phyloP scores from a whole-genome alignment of 1,284 basidiomycete genomes.

The Apiotrichum domesticum region DNA sequence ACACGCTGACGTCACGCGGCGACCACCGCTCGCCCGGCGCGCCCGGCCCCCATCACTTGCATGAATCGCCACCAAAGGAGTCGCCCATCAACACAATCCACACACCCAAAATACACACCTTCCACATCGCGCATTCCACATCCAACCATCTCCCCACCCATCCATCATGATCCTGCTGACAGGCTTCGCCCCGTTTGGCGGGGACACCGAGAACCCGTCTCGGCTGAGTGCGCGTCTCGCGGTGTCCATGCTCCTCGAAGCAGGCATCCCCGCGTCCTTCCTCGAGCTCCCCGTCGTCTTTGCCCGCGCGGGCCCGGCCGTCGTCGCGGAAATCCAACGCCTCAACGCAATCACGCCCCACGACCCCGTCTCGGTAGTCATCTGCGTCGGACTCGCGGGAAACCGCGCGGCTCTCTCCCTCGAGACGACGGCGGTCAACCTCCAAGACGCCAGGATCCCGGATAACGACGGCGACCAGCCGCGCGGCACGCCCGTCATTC shows the following conservation, averaged over 20 bases:
- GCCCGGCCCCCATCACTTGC: no score
- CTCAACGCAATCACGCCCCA: background rate
- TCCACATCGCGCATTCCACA: background rate
- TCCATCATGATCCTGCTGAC: constrained; percentile 11
- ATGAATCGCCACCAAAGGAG: no score
- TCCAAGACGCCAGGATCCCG: constrained; percentile 8
- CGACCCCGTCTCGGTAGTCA: constrained; percentile 7
- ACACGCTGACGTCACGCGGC: no score
- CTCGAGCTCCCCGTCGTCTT: constrained; percentile 17
- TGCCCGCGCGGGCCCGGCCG: constrained; percentile 1
- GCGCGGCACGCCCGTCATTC: constrained; percentile 3
- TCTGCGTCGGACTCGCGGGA: constrained; percentile 12
- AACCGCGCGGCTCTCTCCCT: constrained; percentile 2
- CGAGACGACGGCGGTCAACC: constrained; percentile 13
- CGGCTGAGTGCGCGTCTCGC: constrained; percentile 4
- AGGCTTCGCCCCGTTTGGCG: constrained; percentile 17
- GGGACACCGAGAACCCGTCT: constrained; percentile 13
- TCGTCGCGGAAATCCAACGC: constrained; percentile 3
- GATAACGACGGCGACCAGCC: constrained; percentile 15
- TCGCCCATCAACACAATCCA: no score
- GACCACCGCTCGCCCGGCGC: no score
- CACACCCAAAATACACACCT: no score
- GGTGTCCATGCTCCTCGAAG: constrained; percentile 1
- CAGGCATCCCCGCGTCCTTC: constrained; percentile 8
- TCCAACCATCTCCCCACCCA: background rate